Base-by-base conservation (phyloP, 768 basidiomycete species). In the Dacryopinax primogenitus region DNA sequence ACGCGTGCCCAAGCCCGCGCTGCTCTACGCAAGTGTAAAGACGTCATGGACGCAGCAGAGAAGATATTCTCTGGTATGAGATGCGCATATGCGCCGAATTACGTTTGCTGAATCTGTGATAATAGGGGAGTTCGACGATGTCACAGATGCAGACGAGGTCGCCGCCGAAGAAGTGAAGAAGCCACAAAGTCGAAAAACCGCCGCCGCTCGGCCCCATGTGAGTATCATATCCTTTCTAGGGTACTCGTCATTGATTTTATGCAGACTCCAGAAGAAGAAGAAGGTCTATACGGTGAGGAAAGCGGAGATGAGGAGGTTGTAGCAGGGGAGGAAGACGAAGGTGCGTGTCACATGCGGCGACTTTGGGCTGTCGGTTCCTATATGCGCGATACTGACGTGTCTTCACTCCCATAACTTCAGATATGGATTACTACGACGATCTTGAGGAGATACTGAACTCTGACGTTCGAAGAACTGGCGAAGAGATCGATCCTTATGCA, bases 1-100 rank as follows among this genome's bases (percentile, higher is more conserved):
- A 89, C 87, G 0, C 73, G 76, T 12, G 83, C 84, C 13, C 89
- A 93, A 77, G 93, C 94, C 39, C 83, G 83, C 69, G 89, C 87
- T 33, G 93, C 93, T 18, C 76, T 96, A 72, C 82, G 80, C 67
- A 84, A 85, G 70, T 82, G 88, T 73, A 88, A 84, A 67, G 92
- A 97, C 79, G 91, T 93, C 35, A 90, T 91, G 88, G 81, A 89
- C 72, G 93, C 93, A 15, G 92, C 92, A 1, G 92, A 92, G 73
- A 81, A 81, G 51, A 84, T 91, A 66, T 88, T 91, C 67, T 86
- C 88, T 47, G 39, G 51, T 64, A 23, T 28, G 1, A 12, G 37
- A 23, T 26, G 18, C 35, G 15, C 33, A 21, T 23, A 18, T 15
- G 26, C 3, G 34, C n/a, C 33, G 23, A 9, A 13, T 18, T 30